Percentiles rank a stretch among this genome's conserved stretches.
Evolutionary conservation across 306 rosid genomes (phyloP).

Genomic region (Crataegus laevigata): DNA sequence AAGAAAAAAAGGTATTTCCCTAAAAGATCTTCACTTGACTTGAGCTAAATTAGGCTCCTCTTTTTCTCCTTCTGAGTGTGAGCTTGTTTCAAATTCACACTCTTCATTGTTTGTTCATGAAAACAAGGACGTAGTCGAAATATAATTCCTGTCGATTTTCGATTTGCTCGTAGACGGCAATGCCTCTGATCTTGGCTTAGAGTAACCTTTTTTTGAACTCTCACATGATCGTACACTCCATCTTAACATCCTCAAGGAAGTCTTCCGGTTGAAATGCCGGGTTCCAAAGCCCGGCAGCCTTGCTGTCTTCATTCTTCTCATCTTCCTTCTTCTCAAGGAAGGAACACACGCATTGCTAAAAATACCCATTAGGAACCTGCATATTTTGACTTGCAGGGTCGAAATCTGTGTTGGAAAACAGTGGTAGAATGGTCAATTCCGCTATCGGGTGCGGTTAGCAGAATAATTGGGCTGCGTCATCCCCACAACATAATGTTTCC

Average conservation of each 20-base stretch:
- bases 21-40: no score
- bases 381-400: neutral
- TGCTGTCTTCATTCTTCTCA: neutral
- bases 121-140: no score
- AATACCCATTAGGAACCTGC: neutral
- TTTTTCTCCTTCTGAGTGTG: no score
- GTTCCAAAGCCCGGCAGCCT: conserved; percentile 39
- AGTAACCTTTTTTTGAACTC: neutral
- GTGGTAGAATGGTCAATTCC: neutral
- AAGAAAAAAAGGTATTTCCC: no score
- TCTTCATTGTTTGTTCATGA: no score
- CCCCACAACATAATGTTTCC: conserved; percentile 6
- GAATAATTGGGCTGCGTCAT: conserved; percentile 1
- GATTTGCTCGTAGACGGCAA: no score
- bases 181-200: no score
- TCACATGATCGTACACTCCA: neutral
- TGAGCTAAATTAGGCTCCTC: no score
- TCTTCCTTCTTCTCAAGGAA: conserved; percentile 12
- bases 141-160: no score
- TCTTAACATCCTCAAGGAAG: conserved; percentile 34
- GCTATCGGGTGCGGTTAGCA: neutral
- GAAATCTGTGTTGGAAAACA: neutral
- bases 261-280: conserved; percentile 72
- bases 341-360: neutral
- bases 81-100: no score